These are phyloP conservation scores for Lasiosphaeria ovina DNA, from an alignment of 495 filamentous ascomycete genomes.

Conservation along the genomic window DNA sequence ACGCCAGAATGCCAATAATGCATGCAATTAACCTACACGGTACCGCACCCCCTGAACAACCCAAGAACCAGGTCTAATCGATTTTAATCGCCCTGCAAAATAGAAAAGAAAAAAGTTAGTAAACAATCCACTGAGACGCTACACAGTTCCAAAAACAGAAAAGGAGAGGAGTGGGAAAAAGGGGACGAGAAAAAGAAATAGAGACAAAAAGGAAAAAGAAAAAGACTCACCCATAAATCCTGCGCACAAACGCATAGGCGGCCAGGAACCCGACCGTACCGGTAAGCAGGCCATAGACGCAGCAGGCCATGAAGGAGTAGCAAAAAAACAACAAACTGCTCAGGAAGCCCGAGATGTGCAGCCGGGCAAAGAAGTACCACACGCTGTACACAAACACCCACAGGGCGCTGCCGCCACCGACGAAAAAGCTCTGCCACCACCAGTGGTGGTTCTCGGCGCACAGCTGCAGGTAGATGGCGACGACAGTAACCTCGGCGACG, in stretches of 20 bases:
- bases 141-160: too few species aligned
- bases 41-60: too few species aligned
- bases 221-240: constrained; percentile 75
- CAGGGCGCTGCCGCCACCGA: constrained; percentile 73
- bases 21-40: too few species aligned
- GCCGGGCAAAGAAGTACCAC: constrained; percentile 82
- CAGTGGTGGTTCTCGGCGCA: constrained; percentile 91
- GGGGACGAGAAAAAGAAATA: not conserved
- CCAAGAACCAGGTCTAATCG: too few species aligned
- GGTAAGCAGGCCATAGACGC: constrained; percentile 78
- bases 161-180: not conserved
- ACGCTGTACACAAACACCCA: constrained; percentile 87
- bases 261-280: constrained; percentile 88
- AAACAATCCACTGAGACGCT: too few species aligned
- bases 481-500: constrained; percentile 85
- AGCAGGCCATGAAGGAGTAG: constrained; percentile 76
- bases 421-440: constrained; percentile 92
- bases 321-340: constrained; percentile 83
- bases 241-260: constrained; percentile 83
- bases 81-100: too few species aligned
- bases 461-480: constrained; percentile 82
- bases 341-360: constrained; percentile 80
- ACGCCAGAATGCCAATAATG: too few species aligned
- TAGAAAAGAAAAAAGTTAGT: too few species aligned
- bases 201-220: not conserved